Conservation (phyloP, 495 filamentous ascomycete genomes). For the Penicillium antarcticum region DNA sequence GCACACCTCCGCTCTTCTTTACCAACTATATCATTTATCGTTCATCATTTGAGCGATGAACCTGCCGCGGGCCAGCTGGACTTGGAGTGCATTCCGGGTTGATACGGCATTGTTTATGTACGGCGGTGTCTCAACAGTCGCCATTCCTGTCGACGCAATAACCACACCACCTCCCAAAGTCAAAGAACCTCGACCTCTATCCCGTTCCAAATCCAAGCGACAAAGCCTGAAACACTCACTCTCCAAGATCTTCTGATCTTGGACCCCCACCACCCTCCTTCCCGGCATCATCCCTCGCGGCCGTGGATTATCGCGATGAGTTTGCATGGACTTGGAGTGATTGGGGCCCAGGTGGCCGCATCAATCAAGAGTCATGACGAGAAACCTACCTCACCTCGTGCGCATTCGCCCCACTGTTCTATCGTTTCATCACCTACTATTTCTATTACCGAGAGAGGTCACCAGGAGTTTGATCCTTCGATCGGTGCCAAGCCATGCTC, state of each 20-base stretch:
- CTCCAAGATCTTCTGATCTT: slow-evolving; percentile 11
- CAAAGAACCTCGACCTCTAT: background rate
- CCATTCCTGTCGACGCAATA: slow-evolving; percentile 17
- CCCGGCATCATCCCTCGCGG: background rate
- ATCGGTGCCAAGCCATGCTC: slow-evolving; percentile 51
- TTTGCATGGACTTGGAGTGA: slow-evolving; percentile 30
- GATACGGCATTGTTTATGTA: slow-evolving; percentile 29
- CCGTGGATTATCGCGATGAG: slow-evolving; percentile 14
- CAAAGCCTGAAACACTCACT: slow-evolving; percentile 12
- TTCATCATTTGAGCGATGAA: slow-evolving; percentile 17
- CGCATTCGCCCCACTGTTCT: slow-evolving; percentile 10
- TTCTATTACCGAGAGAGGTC: background rate
- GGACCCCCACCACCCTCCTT: background rate
- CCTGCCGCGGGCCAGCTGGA: slow-evolving; percentile 17
- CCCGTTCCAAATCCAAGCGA: slow-evolving; percentile 6
- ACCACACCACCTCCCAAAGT: slow-evolving; percentile 7
- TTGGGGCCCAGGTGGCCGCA: slow-evolving; percentile 30
- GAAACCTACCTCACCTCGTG: slow-evolving; percentile 12
- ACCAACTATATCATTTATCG: slow-evolving; percentile 1
- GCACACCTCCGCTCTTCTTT: background rate
- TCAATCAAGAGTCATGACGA: slow-evolving; percentile 26
- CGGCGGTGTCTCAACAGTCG: slow-evolving; percentile 17
- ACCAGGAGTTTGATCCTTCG: slow-evolving; percentile 39
- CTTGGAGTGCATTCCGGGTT: slow-evolving; percentile 28
- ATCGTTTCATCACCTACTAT: slow-evolving; percentile 19